Percentiles rank a stretch among this genome's conserved stretches.
Evolutionary conservation across 208 protist genomes (phyloP).

Genomic region (Leishmania arabica): DNA sequence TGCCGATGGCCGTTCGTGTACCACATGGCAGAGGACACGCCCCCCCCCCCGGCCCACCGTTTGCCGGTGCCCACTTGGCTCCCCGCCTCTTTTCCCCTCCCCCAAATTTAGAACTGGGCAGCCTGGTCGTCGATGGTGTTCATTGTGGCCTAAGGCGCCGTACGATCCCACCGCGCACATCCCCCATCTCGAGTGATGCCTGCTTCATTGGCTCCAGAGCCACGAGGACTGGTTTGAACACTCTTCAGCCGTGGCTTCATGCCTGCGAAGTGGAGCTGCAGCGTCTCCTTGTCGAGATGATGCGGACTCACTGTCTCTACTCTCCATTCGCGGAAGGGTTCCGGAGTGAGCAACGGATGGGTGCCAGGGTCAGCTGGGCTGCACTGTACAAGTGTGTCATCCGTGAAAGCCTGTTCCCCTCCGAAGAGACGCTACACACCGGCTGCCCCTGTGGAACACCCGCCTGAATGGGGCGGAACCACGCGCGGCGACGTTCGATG

Average conservation of each 20-base stretch:
- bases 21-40: neutral
- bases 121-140: neutral
- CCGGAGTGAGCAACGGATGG: neutral
- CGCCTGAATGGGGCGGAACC: neutral
- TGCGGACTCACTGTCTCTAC: neutral
- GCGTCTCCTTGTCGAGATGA: neutral
- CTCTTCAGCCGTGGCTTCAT: no score
- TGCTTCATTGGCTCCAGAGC: neutral
- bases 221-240: neutral
- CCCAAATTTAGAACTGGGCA: neutral
- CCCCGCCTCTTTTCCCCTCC: neutral
- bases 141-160: neutral
- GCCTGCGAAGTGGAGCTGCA: no score
- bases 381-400: neutral
- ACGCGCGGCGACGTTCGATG: neutral
- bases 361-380: neutral
- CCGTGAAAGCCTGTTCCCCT: no score
- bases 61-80: neutral
- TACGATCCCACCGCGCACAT: neutral
- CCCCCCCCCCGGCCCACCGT: neutral
- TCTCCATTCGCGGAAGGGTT: neutral
- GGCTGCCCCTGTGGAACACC: neutral
- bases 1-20: neutral
- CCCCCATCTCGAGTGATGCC: neutral
- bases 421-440: neutral